Evolutionary conservation across 169 alveolate species (phyloP), one percentile per base, ranked within the genome.

Genomic region (Plasmodium blacklocki): DNA sequence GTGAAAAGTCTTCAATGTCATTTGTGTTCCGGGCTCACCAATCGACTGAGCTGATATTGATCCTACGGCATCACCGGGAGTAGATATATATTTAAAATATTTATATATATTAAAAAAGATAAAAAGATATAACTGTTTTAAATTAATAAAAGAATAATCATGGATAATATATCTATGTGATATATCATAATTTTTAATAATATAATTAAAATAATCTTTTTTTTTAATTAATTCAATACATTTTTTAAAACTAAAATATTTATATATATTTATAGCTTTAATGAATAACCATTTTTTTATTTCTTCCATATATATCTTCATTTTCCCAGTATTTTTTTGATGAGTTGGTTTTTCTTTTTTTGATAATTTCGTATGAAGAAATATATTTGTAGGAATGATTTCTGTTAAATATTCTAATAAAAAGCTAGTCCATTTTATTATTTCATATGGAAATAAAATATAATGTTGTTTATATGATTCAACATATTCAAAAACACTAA

Each of bases 61-160:
- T 3, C 99, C 99, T 3, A 98, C 99, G 8, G 99, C 99, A 89
- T 98, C 99, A n/a, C 99, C 99, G 0, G 99, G 99, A 64, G 95
- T 96, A 62, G 97, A 96, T 43, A 96, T 87, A 32, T 99, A 97
- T 92, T 94, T 94, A 76, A 93, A 94, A 93, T 98, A 98, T 89
- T 97, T 98, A 49, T 92, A 93, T 97, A 99, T 97, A 63, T 98
- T 94, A 56, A 93, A 93, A 68, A 94, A 92, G 54, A 96, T 91
- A 88, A 97, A 98, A 63, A 93, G 93, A 58, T 95, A 88, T 32
- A 98, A 66, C 91, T 98, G 98, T 47, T 95, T 67, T 50, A 95
- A 80, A 18, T 96, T 93, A 29, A 95, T 71, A 15, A 95, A 63
- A 75, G 91, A 70, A 18, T 78, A 78, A 19, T 78, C 78, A n/a